phyloP scores from a whole-genome alignment of 139 green algal species.

The Micromonas commoda region DNA sequence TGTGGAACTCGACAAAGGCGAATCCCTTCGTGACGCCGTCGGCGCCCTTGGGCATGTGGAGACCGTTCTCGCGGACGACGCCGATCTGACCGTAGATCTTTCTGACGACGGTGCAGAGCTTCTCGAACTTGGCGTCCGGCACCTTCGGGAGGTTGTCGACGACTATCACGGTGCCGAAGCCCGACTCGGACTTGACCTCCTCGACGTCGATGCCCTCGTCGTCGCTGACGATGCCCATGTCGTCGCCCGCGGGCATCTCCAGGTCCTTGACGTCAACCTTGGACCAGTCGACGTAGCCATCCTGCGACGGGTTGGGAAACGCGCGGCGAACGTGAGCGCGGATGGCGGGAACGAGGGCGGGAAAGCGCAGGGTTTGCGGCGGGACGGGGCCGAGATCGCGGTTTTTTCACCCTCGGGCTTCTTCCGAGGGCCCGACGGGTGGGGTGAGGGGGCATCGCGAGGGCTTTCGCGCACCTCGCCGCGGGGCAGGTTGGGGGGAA shows the following conservation, averaged over 20 bases:
- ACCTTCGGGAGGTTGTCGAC: slow-evolving; percentile 90
- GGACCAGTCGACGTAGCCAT: slow-evolving; percentile 44
- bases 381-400: neutral
- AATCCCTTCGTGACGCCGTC: slow-evolving; percentile 70
- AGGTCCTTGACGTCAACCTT: slow-evolving; percentile 72
- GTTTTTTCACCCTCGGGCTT: neutral
- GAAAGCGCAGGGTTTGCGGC: neutral
- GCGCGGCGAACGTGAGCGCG: neutral
- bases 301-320: neutral
- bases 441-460: neutral
- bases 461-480: slow-evolving; percentile 1
- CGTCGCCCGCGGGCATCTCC: slow-evolving; percentile 77
- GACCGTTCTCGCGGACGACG: slow-evolving; percentile 60
- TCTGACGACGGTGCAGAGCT: slow-evolving; percentile 78
- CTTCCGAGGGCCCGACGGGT: neutral
- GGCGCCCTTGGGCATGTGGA: slow-evolving; percentile 80
- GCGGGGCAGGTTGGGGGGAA: neutral
- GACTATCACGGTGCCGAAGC: slow-evolving; percentile 91
- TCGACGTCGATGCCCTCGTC: slow-evolving; percentile 79
- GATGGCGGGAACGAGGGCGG: neutral
- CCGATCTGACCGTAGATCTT: slow-evolving; percentile 85
- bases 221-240: slow-evolving; percentile 75
- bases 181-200: slow-evolving; percentile 73
- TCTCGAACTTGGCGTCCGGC: slow-evolving; percentile 84
- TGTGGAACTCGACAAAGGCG: slow-evolving; percentile 88